phyloP scores from a whole-genome alignment of 805 yeast species.

The Brettanomyces sp. region DNA sequence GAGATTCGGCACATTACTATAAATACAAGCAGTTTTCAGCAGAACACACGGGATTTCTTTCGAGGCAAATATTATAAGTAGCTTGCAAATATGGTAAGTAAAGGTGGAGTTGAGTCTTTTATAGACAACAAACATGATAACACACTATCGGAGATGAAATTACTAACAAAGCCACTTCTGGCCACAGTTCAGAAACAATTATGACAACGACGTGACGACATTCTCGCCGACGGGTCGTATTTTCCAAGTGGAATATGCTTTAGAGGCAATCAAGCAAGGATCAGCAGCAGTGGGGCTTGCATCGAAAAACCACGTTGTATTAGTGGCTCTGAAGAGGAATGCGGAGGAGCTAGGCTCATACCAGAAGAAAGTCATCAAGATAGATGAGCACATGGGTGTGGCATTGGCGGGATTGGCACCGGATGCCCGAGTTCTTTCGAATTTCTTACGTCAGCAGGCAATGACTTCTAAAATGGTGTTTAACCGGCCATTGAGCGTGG shows the following conservation, averaged over 20 bases:
- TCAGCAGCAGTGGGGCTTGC: constrained; percentile 93
- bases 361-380: constrained; percentile 85
- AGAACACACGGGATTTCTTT: too few relatives aligned
- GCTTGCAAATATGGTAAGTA: too few relatives aligned
- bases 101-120: too few relatives aligned
- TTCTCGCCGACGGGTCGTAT: constrained; percentile 92
- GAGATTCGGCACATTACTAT: too few relatives aligned
- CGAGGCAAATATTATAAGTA: too few relatives aligned
- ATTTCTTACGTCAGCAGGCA: constrained; percentile 83
- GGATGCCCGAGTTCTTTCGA: constrained; percentile 90
- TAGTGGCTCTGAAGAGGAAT: constrained; percentile 90
- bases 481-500: constrained; percentile 75
- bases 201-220: constrained; percentile 97
- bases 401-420: constrained; percentile 98
- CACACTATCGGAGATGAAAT: too few relatives aligned
- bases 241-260: constrained; percentile 83
- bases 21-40: too few relatives aligned
- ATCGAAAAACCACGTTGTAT: constrained; percentile 77
- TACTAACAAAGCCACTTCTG: not conserved
- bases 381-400: constrained; percentile 90
- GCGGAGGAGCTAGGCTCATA: constrained; percentile 97
- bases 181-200: constrained; percentile 82
- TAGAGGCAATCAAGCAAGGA: constrained; percentile 96
- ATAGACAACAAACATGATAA: too few relatives aligned
- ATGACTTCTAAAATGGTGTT: constrained; percentile 78